Conservation (phyloP, 1,284 basidiomycete genomes). For the Pseudozyma sp. region DNA sequence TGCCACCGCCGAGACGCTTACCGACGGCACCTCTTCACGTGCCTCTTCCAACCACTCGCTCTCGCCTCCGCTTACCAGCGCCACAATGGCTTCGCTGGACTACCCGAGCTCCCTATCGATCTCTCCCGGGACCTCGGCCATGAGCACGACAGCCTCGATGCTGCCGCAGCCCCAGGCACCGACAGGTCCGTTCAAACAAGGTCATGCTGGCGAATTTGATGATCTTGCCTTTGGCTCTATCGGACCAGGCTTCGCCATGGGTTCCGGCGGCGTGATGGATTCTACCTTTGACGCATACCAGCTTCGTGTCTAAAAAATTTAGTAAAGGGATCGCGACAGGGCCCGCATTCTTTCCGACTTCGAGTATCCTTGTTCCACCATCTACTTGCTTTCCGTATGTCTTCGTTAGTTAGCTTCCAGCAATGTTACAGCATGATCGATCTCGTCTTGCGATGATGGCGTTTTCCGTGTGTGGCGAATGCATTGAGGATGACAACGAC, state of each 20-base stretch:
- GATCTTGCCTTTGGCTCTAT: slow-evolving; percentile 1
- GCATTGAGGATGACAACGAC: too few relatives aligned
- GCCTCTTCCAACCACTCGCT: slow-evolving; percentile 30
- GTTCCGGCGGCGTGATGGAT: not conserved
- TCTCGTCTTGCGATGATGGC: too few relatives aligned
- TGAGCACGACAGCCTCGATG: not conserved
- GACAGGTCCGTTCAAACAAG: not conserved
- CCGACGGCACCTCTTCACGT: slow-evolving; percentile 6
- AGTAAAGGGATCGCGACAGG: too few relatives aligned
- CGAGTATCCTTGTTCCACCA: too few relatives aligned
- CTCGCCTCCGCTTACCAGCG: slow-evolving; percentile 21
- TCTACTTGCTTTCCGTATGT: too few relatives aligned
- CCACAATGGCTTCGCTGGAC: slow-evolving; percentile 15
- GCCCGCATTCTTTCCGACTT: not conserved
- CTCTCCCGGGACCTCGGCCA: not conserved
- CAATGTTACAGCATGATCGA: too few relatives aligned
- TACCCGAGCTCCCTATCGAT: slow-evolving; percentile 5
- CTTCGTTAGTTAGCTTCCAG: too few relatives aligned
- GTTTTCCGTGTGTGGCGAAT: too few relatives aligned
- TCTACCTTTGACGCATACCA: slow-evolving; percentile 7
- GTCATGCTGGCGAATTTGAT: not conserved
- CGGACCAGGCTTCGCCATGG: not conserved
- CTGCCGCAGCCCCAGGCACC: not conserved
- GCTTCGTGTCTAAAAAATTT: slow-evolving; percentile 16
- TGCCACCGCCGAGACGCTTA: not conserved